These are phyloP conservation scores for Oligophagozyma castellii DNA, from an alignment of 1,139 yeast species.

Conservation along the genomic window DNA sequence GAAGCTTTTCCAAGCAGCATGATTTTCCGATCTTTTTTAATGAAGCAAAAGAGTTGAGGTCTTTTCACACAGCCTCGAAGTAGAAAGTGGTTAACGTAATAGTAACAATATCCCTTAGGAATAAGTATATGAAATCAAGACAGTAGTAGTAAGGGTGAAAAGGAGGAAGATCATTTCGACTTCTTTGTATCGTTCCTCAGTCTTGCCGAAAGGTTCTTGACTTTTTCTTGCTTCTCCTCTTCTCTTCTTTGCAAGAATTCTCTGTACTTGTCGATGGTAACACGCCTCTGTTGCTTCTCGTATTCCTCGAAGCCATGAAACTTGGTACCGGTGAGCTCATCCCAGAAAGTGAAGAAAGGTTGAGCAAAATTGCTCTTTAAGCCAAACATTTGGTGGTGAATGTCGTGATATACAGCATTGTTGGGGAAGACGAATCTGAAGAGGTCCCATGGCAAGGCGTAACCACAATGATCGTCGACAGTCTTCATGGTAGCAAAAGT, in stretches of 20 bases:
- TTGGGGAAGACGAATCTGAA: conserved; percentile 86
- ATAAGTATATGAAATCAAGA: too few species aligned
- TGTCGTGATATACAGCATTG: conserved; percentile 90
- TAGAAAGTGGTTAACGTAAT: too few species aligned
- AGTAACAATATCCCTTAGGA: too few species aligned
- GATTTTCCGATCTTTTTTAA: too few species aligned
- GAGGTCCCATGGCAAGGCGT: conserved; percentile 78
- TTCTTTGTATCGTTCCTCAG: conserved; percentile 5
- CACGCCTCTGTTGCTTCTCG: conserved; percentile 39
- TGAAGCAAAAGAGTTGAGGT: too few species aligned
- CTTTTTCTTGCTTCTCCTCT: conserved; percentile 11
- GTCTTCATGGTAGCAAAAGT: conserved; percentile 90
- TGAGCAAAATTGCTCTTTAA: conserved; percentile 90
- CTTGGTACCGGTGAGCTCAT: conserved; percentile 52
- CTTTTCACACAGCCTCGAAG: too few species aligned
- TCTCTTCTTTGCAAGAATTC: conserved; percentile 40
- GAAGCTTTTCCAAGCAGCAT: too few species aligned
- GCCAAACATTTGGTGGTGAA: conserved; percentile 94
- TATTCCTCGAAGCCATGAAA: conserved; percentile 53
- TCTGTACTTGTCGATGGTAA: conserved; percentile 48
- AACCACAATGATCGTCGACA: conserved; percentile 97
- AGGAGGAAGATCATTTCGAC: conserved; percentile 4
- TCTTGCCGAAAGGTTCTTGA: conserved; percentile 4
- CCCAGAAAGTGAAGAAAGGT: conserved; percentile 96
- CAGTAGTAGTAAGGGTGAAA: conserved; percentile 2